Percentiles rank a stretch among this genome's conserved stretches.
phyloP scores from a whole-genome alignment of 169 alveolate genomes.

The Plasmodium vivax region DNA sequence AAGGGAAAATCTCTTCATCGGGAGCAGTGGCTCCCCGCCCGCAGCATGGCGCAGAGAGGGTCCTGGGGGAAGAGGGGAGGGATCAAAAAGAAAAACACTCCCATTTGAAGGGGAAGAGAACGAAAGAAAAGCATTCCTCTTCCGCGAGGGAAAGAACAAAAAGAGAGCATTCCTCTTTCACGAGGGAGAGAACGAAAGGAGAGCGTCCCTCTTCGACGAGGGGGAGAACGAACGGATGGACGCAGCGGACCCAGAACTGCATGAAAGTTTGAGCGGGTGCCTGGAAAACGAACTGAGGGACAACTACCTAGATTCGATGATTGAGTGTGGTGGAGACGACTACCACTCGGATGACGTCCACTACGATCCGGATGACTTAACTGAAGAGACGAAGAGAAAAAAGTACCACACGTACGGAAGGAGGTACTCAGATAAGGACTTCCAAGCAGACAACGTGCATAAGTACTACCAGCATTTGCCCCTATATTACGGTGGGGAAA shows the following conservation, averaged over 20 bases:
- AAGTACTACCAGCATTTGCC: conserved; percentile 56
- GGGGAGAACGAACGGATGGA: neutral
- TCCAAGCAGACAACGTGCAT: conserved; percentile 14
- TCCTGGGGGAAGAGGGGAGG: neutral
- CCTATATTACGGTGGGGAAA: conserved; percentile 6
- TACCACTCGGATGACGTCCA: conserved; percentile 38
- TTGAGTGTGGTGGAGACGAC: conserved; percentile 23
- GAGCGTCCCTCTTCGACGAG: neutral
- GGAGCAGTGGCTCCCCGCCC: neutral
- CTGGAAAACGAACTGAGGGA: conserved; percentile 44
- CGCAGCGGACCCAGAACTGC: conserved; percentile 44
- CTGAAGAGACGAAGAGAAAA: conserved; percentile 69
- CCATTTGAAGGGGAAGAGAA: too few species aligned
- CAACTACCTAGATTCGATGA: conserved; percentile 32
- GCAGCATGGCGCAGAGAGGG: neutral
- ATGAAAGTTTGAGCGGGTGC: conserved; percentile 58
- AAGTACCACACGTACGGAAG: conserved; percentile 51
- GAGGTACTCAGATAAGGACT: conserved; percentile 24
- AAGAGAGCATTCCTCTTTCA: too few species aligned
- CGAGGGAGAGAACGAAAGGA: too few species aligned
- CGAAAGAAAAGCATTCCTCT: too few species aligned
- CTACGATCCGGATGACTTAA: conserved; percentile 38
- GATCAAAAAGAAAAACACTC: neutral
- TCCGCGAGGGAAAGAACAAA: too few species aligned
- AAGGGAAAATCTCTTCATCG: neutral